These are phyloP conservation scores for Floccularia luteovirens DNA, from an alignment of 768 basidiomycete species.

Conservation along the genomic window DNA sequence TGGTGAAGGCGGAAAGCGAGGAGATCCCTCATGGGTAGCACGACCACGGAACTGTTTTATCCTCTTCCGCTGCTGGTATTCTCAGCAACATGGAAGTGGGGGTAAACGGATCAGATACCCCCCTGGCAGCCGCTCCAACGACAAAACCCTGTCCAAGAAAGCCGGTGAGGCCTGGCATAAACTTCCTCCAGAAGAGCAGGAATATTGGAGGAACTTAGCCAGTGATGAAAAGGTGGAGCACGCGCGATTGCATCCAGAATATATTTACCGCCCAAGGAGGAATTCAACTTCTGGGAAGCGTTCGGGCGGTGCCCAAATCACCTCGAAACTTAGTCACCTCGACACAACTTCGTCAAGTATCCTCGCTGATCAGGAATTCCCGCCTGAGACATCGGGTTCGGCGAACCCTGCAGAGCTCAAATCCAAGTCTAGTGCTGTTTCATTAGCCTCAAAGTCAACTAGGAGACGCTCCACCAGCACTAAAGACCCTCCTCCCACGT, in stretches of 20 bases:
- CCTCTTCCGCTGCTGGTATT: conserved; percentile 64
- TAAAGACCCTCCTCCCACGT: too few species aligned
- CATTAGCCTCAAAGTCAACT: too few species aligned
- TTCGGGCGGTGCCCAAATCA: conserved; percentile 12
- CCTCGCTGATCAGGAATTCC: too few species aligned
- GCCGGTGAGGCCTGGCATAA: conserved; percentile 72
- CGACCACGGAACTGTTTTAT: conserved; percentile 69
- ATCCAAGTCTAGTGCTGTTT: too few species aligned
- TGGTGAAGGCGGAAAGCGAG: background rate
- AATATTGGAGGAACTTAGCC: conserved; percentile 45
- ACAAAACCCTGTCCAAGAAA: conserved; percentile 65
- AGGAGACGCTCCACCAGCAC: too few species aligned
- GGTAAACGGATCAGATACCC: conserved; percentile 24
- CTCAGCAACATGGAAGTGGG: conserved; percentile 33
- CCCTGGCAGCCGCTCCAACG: conserved; percentile 22
- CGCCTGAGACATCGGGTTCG: too few species aligned
- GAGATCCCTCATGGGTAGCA: conserved; percentile 53
- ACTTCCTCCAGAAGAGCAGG: conserved; percentile 38
- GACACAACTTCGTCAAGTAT: conserved; percentile 2
- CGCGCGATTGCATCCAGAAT: conserved; percentile 48
- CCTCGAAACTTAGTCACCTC: background rate
- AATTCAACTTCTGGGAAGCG: conserved; percentile 19
- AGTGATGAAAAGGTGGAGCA: conserved; percentile 51
- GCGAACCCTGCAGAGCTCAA: too few species aligned
- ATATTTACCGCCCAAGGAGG: conserved; percentile 54